These are phyloP conservation scores for Rhododendron simsii DNA, from an alignment of 148 eudicot genomes.

Conservation along the genomic window DNA sequence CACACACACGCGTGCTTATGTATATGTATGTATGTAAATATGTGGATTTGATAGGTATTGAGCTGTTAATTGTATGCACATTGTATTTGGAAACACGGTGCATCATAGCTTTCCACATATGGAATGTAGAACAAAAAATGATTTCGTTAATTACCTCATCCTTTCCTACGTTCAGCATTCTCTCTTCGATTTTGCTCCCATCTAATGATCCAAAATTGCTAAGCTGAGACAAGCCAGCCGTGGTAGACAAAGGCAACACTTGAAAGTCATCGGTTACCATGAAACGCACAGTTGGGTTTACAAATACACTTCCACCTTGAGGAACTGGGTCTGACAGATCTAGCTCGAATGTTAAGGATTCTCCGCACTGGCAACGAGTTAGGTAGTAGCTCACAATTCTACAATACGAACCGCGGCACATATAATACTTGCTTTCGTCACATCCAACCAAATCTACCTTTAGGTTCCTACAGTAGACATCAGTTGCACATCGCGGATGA, in stretches of 20 bases:
- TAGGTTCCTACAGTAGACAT: constrained; percentile 1
- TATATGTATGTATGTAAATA: neutral
- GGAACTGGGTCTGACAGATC: neutral
- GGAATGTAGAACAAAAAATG: neutral
- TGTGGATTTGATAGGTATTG: neutral
- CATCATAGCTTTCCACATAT: neutral
- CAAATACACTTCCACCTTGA: neutral
- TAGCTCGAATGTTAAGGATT: neutral
- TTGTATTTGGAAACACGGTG: neutral
- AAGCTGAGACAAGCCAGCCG: constrained; percentile 7
- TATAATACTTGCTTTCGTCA: neutral
- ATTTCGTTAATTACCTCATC: neutral
- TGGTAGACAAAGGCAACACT: neutral
- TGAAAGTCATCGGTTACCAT: constrained; percentile 11
- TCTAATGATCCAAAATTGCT: neutral
- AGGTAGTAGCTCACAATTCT: neutral
- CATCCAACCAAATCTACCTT: constrained; percentile 4
- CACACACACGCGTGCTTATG: too few relatives aligned
- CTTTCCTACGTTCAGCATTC: constrained; percentile 8
- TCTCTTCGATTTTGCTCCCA: neutral
- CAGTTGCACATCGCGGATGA: constrained; percentile 11
- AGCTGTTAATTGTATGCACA: neutral
- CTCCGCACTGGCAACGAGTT: neutral
- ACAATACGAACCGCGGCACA: neutral
- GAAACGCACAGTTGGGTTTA: constrained; percentile 2